Base-by-base conservation (phyloP, 2,329 filamentous ascomycete genomes). In the Cryphonectria nitschkei region DNA sequence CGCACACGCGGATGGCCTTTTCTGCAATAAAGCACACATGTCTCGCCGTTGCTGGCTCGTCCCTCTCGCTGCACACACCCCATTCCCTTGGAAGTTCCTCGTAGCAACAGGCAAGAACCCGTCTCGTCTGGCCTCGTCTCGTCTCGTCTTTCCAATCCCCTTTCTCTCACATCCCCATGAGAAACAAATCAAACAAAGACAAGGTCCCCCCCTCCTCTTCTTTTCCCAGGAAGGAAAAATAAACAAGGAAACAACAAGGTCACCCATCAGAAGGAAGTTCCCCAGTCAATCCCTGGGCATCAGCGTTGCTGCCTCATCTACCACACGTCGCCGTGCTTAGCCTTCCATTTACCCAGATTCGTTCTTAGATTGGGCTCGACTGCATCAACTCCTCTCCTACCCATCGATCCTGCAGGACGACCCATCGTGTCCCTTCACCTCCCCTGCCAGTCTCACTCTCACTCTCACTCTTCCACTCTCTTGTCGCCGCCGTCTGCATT, bases 21-120 rank as follows among this genome's bases (percentile, higher is more conserved):
- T 84, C 84, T 85, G 85, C 86, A 88, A 89, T 89, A 89, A 89
- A 90, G 83, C 84, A 88, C 86, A 87, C 85, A 85, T 87, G 84
- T 85, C 84, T 88, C 85, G 84, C 85, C 82, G 82, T 84, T 82
- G 83, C 84, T 86, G 84, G 83, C 83, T 84, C 81, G 74, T 79
- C 81, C 22, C 79, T 82, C 80, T 82, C 83, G 81, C 83, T 50
- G 46, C 46, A 50, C 46, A 82, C 83, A 84, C 79, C 81, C 78
- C 79, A 78, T 76, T 79, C 78, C 79, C 77, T 81, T 80, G 80
- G 81, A 46, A 22, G 32, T 83, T 83, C 82, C 82, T 83, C 83
- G 84, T 84, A 83, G 82, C 68, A 68, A 60, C 76, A 76, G 75
- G 75, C 46, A 50, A 50, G 46, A 50, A 50, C 46, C 46, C 22